A percentile compares a stretch with the other conserved stretches of the same genome.
phyloP scores from a whole-genome alignment of 225 moss, liverwort and hornwort genomes.

The Asterella californica region DNA sequence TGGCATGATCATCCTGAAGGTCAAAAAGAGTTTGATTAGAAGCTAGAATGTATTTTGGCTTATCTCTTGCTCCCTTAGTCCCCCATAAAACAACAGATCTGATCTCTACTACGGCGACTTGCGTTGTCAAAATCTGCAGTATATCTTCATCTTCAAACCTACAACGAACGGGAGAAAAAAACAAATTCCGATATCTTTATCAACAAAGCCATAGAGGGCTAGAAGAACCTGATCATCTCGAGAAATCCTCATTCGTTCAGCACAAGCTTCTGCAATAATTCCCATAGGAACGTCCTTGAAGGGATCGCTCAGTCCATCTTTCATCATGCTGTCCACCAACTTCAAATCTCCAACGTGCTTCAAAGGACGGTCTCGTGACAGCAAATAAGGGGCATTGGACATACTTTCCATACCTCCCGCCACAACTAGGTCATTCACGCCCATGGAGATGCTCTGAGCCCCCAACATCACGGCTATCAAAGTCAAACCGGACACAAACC shows the following conservation, averaged over 20 bases:
- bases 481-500: constrained; percentile 10
- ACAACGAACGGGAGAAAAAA: background rate
- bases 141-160: background rate
- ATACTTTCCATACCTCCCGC: constrained; percentile 94
- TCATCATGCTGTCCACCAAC: constrained; percentile 58
- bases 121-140: background rate
- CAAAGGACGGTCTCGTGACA: constrained; percentile 41
- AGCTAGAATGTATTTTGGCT: background rate
- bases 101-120: background rate
- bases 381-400: constrained; percentile 81
- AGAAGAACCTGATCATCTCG: constrained; percentile 67
- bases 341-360: constrained; percentile 64
- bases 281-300: constrained; percentile 73
- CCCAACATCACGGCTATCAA: constrained; percentile 84
- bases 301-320: constrained; percentile 89
- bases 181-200: background rate
- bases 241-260: constrained; percentile 61
- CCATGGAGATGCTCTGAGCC: constrained; percentile 85
- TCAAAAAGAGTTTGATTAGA: background rate
- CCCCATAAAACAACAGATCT: background rate
- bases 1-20: constrained; percentile 80
- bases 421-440: constrained; percentile 65
- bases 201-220: background rate
- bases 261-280: constrained; percentile 65
- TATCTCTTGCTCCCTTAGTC: background rate